Conservation (phyloP, 2,329 filamentous ascomycete species). For the Zalaria sp. region DNA sequence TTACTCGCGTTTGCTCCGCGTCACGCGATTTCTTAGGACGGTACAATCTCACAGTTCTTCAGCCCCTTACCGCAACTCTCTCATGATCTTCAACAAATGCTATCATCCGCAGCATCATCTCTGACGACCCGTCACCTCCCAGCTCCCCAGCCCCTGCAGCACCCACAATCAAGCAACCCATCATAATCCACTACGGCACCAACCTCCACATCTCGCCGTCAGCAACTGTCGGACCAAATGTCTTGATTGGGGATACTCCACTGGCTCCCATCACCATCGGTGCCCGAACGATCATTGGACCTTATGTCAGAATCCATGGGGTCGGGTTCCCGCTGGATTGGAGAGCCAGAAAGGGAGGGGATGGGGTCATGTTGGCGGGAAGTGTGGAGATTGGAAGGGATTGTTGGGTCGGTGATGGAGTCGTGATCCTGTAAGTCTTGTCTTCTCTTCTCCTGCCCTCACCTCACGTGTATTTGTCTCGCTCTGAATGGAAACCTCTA, state of each 20-base stretch:
- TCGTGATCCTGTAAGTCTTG: slow-evolving; percentile 7
- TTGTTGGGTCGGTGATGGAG: slow-evolving; percentile 10
- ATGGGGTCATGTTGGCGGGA: slow-evolving; percentile 2
- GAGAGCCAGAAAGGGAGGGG: slow-evolving; percentile 5
- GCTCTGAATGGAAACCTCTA: too few relatives aligned
- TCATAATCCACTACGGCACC: slow-evolving; percentile 8
- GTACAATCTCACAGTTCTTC: too few relatives aligned
- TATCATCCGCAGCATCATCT: too few relatives aligned
- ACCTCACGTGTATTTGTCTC: not conserved
- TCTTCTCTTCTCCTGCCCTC: too few relatives aligned
- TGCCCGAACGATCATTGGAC: slow-evolving; percentile 3
- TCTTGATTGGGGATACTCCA: slow-evolving; percentile 4
- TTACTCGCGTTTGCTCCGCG: too few relatives aligned
- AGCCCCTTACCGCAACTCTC: too few relatives aligned
- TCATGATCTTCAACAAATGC: too few relatives aligned
- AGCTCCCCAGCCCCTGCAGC: not conserved
- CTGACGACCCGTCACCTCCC: not conserved
- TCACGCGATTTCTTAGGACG: too few relatives aligned
- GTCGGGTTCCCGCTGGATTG: slow-evolving; percentile 6
- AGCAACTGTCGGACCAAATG: slow-evolving; percentile 7
- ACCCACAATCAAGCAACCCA: slow-evolving; percentile 6
- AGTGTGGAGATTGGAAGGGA: slow-evolving; percentile 3
- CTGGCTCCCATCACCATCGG: slow-evolving; percentile 4
- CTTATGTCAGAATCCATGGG: slow-evolving; percentile 3
- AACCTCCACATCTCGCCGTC: slow-evolving; percentile 6